Conservation (phyloP, 495 filamentous ascomycete species). For the Letharia lupina region DNA sequence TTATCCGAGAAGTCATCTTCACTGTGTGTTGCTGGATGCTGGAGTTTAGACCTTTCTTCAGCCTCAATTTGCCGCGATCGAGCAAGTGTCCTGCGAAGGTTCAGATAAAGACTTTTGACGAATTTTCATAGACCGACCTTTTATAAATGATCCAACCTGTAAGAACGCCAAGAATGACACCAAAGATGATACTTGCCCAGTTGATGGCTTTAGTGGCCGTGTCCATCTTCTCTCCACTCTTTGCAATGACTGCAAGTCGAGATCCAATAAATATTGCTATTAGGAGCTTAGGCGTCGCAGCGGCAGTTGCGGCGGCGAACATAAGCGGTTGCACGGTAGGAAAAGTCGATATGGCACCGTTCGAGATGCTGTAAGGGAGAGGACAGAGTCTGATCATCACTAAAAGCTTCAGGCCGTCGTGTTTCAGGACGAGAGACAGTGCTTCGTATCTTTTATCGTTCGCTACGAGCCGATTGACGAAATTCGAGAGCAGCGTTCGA, state of each 20-base stretch:
- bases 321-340: slow-evolving; percentile 68
- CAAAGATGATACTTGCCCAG: slow-evolving; percentile 70
- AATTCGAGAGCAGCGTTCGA: slow-evolving; percentile 63
- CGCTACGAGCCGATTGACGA: slow-evolving; percentile 72
- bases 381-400: slow-evolving; percentile 92
- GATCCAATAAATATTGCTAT: slow-evolving; percentile 91
- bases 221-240: slow-evolving; percentile 47
- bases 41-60: slow-evolving; percentile 56
- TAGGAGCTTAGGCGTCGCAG: slow-evolving; percentile 71
- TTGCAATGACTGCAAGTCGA: slow-evolving; percentile 63
- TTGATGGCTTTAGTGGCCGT: slow-evolving; percentile 55
- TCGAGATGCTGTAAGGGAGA: slow-evolving; percentile 87
- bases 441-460: slow-evolving; percentile 72
- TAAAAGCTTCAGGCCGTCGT: slow-evolving; percentile 81
- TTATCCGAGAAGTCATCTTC: slow-evolving; percentile 39
- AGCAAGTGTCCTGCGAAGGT: slow-evolving; percentile 55
- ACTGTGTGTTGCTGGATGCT: slow-evolving; percentile 32
- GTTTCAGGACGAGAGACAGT: slow-evolving; percentile 56
- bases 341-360: slow-evolving; percentile 89
- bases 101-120: slow-evolving; percentile 1
- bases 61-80: slow-evolving; percentile 75
- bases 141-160: slow-evolving; percentile 83
- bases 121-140: slow-evolving; percentile 33
- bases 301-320: slow-evolving; percentile 74
- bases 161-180: slow-evolving; percentile 56